phyloP scores from a whole-genome alignment of 257 asterid genomes.

The Fraxinus anomala region DNA sequence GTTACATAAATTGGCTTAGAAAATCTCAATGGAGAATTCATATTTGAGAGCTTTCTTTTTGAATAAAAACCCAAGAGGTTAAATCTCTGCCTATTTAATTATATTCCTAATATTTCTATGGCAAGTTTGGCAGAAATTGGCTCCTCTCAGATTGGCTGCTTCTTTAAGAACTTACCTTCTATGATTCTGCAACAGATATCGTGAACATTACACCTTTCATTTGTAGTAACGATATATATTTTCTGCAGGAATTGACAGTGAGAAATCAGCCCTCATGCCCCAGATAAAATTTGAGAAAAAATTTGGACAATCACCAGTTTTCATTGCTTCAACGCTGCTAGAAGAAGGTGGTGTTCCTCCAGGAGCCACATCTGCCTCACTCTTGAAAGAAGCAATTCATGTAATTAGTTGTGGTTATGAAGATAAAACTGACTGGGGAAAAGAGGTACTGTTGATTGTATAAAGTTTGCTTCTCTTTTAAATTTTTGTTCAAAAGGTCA shows the following conservation, averaged over 20 bases:
- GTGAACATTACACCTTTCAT: background rate
- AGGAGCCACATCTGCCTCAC: conserved; percentile 84
- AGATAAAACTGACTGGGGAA: conserved; percentile 98
- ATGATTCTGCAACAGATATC: background rate
- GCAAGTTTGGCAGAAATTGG: background rate
- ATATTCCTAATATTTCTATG: background rate
- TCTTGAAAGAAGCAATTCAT: conserved; percentile 92
- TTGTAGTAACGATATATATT: conserved; percentile 8
- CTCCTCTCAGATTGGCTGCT: background rate
- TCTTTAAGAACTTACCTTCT: background rate
- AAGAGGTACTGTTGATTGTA: conserved; percentile 57
- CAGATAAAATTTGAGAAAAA: conserved; percentile 82
- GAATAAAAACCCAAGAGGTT: background rate
- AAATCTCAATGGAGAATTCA: background rate
- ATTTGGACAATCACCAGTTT: conserved; percentile 91
- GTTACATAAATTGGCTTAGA: background rate
- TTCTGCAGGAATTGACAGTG: conserved; percentile 72
- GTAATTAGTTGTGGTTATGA: conserved; percentile 95
- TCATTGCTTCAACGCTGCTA: conserved; percentile 78
- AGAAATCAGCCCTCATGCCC: conserved; percentile 78
- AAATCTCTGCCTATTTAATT: background rate
- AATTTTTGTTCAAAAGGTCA: background rate
- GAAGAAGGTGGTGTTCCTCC: conserved; percentile 89
- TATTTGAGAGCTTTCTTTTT: background rate
- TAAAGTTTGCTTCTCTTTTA: background rate